Base-by-base conservation (phyloP, 2,329 filamentous ascomycete genomes). In the Colletotrichum sidae region DNA sequence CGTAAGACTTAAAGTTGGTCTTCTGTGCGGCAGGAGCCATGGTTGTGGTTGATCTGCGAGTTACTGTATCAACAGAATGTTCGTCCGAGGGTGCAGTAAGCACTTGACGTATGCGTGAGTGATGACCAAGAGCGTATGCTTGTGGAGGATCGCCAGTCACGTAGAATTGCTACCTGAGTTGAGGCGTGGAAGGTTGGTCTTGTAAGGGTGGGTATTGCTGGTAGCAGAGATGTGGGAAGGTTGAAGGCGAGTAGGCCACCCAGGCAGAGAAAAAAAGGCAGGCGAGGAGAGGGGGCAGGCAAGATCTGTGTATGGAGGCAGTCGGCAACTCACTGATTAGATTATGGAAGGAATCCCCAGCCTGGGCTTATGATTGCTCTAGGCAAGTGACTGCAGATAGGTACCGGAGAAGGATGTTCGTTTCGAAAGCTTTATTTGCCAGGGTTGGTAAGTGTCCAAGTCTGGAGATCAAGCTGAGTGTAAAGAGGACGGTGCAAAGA, bases 1-100 rank as follows among this genome's bases (percentile, higher is more conserved):
- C 87, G 72, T 87, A 88, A 2, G 80, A 81, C 67, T 84, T 85
- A 77, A 89, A 90, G 69, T 87, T 89, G 12, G 84, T 80, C 59
- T 81, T 81, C 39, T 66, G 74, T 0, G 55, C 13, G 37, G 74
- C 53, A 3, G 81, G 74, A 4, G 84, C 78, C 85, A 87, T 87
- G 2, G n/a, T 2, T 6, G 13, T 34, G 2, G 38, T 35, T 34
- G 42, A 57, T 56, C 44, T 46, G n/a, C 8, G 6, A 17, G 10
- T 25, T 5, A 4, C 1, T 52, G 33, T 35, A 34, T 38, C 34
- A 49, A 41, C 12, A 42, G 44, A 13, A 11, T 52, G 34, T 2
- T 37, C 37, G 33, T 46, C 11, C 11, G 11, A 17, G 11, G 25
- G n/a, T 11, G 6, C 5, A 8, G 39, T 39, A 17, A 38, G 25